Evolutionary conservation across 257 asterid species (phyloP), one percentile per base, ranked within the genome.

Genomic region (Solanum sitiens): DNA sequence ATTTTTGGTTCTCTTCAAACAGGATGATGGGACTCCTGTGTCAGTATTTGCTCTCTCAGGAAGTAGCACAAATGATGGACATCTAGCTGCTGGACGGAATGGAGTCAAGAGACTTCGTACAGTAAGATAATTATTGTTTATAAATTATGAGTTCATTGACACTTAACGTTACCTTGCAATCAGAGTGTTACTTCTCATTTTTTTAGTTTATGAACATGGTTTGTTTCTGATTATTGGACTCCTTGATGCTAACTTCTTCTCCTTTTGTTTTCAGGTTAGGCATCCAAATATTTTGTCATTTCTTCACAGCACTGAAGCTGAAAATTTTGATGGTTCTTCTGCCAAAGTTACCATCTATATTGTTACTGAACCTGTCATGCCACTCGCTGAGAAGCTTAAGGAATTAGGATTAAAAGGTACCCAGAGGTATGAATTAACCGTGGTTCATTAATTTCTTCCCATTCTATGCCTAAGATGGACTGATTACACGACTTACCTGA

Each of bases 81-180:
- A 95, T 92, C 92, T 97, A 89, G 93, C 92, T 92, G 99, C 99
- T 88, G 99, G 98, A 21, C 98, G 99, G 53, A 97, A 97, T 87
- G 99, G 99, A 88, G 99, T 97, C 87, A 97, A 97, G 92, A 96
- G 99, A 87, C 96, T 97, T 89, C 98, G 99, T 89, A 97, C 99
- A 87, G 99, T 97, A 89, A 92, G 98, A 89, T 76, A 88, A 79
- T 15, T 44, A 79, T 45, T 79, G 84, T 79, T n/a, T 79, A 25
- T 79, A 77, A 77, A 77, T 77, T 25, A 77, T 13, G 84, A 77
- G 12, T n/a, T 42, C 80, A 18, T 74, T 74, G 82, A 39, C 30
- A 74, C 82, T 74, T 74, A 30, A 37, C 27, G 18, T 11, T 74
- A 37, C 30, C 15, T 5, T 14, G 30, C 56, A 77, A 13, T 77